Evolutionary conservation across 139 green algal species (phyloP), one percentile per base, ranked within the genome.

Genomic region (Ulvella scutata): DNA sequence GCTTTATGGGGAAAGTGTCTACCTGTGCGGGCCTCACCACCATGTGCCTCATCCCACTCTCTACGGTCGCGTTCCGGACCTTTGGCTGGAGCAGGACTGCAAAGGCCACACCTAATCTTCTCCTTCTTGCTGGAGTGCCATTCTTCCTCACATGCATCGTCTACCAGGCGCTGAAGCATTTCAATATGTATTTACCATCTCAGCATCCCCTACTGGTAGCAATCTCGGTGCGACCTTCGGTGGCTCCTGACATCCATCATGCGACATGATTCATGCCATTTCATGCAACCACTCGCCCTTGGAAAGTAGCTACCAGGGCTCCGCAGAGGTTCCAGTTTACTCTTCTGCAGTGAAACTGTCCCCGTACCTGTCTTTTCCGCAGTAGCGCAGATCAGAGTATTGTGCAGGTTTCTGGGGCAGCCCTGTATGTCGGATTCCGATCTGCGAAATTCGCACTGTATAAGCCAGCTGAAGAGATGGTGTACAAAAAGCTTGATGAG

Each of bases 391-490:
- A n/a, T n/a, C n/a, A n/a, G n/a, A n/a, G n/a, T n/a, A n/a, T n/a
- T n/a, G n/a, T 67, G 10, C 51, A 67, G 51, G 51, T 67, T 23
- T 26, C 33, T 29, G 51, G 51, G 13, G 51, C 51, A 1, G 51
- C 51, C 9, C 51, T 67, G 51, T 67, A 67, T 67, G 51, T 67
- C 33, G 7, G 31, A 26, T 36, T 26, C 17, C 31, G 51, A 62
- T 62, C 37, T 82, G 20, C 40, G 76, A 2, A 90, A 84, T 79
- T 77, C 61, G 37, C 38, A n/a, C 83, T 97, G 83, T 96, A 94
- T 83, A 97, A 97, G 85, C 92, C 92, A 6, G 90, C 92, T 6
- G 92, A 97, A 79, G 92, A 97, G 84, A 96, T 97, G 90, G 91
- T 93, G 36, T 75, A 92, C 81, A 92, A 92, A 35, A 79, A 81